Conservation (phyloP, 1,284 basidiomycete species). For the Ceratobasidium sp. region DNA sequence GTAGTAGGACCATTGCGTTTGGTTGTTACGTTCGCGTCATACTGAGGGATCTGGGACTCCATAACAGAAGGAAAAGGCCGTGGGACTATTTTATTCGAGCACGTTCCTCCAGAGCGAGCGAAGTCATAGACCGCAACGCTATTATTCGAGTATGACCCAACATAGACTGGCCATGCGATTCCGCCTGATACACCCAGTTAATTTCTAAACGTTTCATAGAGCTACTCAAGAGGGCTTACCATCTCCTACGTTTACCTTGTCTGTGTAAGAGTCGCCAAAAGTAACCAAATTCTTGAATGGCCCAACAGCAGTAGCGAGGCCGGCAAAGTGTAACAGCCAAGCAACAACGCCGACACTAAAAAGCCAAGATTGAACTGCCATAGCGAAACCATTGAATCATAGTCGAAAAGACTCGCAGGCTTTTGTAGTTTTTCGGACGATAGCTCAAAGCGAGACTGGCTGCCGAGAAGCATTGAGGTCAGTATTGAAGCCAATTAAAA, state of each 20-base stretch:
- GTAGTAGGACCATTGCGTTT: constrained; percentile 26
- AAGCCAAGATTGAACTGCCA: neutral
- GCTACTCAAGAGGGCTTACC: neutral
- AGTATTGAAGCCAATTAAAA: neutral
- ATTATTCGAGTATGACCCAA: constrained; percentile 53
- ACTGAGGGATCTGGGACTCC: constrained; percentile 34
- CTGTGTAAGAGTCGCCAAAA: constrained; percentile 59
- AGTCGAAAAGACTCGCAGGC: neutral
- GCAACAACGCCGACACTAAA: neutral
- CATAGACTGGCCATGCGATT: constrained; percentile 34
- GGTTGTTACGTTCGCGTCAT: constrained; percentile 19
- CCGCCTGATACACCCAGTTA: constrained; percentile 2
- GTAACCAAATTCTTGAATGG: constrained; percentile 35
- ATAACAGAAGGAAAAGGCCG: constrained; percentile 46
- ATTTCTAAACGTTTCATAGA: neutral
- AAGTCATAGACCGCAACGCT: constrained; percentile 57
- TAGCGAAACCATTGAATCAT: neutral
- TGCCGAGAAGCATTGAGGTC: constrained; percentile 28
- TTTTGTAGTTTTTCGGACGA: constrained; percentile 18
- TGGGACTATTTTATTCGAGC: constrained; percentile 60
- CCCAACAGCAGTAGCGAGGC: neutral
- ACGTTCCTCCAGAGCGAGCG: constrained; percentile 60
- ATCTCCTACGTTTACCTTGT: constrained; percentile 51
- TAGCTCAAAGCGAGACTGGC: neutral
- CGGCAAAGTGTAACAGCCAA: neutral